Evolutionary conservation across 1,139 yeast genomes (phyloP).

Genomic region (Blastobotrys serpentis): DNA sequence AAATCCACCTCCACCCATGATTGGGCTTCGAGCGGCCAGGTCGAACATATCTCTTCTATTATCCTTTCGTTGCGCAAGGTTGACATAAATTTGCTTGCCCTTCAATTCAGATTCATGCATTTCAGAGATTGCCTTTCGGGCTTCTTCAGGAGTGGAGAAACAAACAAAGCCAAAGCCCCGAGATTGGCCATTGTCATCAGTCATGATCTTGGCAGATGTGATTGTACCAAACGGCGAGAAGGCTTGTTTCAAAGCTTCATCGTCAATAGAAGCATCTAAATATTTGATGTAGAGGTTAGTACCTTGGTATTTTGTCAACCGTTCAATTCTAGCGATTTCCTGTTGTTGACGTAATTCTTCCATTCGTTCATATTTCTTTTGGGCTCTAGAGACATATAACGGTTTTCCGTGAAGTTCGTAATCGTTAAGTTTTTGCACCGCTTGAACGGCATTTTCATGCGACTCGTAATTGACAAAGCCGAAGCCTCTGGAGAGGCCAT

Average conservation of each 20-base stretch:
- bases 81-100: conserved; percentile 89
- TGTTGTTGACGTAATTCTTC: conserved; percentile 84
- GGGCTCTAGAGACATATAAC: conserved; percentile 88
- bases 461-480: conserved; percentile 82
- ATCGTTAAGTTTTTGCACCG: conserved; percentile 79
- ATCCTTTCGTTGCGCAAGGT: conserved; percentile 90
- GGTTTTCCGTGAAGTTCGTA: conserved; percentile 70
- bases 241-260: conserved; percentile 75
- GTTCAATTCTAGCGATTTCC: conserved; percentile 76
- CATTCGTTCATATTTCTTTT: conserved; percentile 85
- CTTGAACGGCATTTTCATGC: conserved; percentile 77
- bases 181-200: conserved; percentile 80
- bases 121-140: conserved; percentile 86
- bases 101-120: conserved; percentile 86
- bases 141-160: conserved; percentile 88
- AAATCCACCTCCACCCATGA: conserved; percentile 46
- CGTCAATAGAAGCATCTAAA: conserved; percentile 79
- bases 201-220: conserved; percentile 89
- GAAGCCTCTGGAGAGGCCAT: conserved; percentile 81
- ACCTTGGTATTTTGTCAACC: conserved; percentile 79
- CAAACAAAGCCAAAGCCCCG: conserved; percentile 96
- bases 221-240: conserved; percentile 83
- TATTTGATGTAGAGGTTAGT: conserved; percentile 88
- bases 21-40: background rate
- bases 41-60: conserved; percentile 36